Conservation (phyloP, 2,329 filamentous ascomycete genomes). For the Aspergillus awamori region DNA sequence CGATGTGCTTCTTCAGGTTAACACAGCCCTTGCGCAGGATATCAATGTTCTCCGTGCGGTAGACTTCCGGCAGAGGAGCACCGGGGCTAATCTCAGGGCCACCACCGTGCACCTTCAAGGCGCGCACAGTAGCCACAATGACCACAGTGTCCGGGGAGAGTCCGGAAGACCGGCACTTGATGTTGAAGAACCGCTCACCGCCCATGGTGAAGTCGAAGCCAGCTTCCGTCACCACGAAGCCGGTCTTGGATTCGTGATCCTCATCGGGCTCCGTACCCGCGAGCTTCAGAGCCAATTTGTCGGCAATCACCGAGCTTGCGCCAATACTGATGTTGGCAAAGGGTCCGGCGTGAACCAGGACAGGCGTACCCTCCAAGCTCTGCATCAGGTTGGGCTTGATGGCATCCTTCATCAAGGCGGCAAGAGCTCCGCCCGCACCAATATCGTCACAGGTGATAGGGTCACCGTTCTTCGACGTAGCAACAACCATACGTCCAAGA, state of each 20-base stretch:
- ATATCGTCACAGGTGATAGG: conserved; percentile 96
- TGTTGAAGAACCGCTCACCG: conserved; percentile 99
- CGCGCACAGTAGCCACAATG: conserved; percentile 91
- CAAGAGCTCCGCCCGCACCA: conserved; percentile 86
- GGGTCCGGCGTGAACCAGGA: conserved; percentile 95
- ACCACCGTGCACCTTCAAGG: conserved; percentile 94
- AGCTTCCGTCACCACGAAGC: conserved; percentile 94
- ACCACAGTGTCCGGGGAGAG: conserved; percentile 92
- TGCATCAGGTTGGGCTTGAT: conserved; percentile 99
- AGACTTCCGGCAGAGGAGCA: conserved; percentile 80
- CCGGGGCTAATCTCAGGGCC: conserved; percentile 92
- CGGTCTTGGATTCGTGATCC: conserved; percentile 76
- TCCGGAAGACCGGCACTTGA: conserved; percentile 95
- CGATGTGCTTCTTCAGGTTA: conserved; percentile 93
- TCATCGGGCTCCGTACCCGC: conserved; percentile 92
- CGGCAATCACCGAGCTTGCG: conserved; percentile 90
- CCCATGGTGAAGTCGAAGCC: conserved; percentile 99
- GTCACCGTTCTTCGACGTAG: conserved; percentile 80
- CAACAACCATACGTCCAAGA: conserved; percentile 93
- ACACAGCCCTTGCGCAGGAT: conserved; percentile 86
- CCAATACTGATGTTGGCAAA: conserved; percentile 99
- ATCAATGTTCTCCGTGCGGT: conserved; percentile 91
- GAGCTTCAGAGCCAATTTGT: conserved; percentile 94
- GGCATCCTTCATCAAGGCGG: conserved; percentile 94
- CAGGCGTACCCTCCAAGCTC: conserved; percentile 92